A percentile compares a stretch with the other conserved stretches of the same genome.
Evolutionary conservation across 2,329 filamentous ascomycete species (phyloP).

Genomic region (Beauveria sp.): DNA sequence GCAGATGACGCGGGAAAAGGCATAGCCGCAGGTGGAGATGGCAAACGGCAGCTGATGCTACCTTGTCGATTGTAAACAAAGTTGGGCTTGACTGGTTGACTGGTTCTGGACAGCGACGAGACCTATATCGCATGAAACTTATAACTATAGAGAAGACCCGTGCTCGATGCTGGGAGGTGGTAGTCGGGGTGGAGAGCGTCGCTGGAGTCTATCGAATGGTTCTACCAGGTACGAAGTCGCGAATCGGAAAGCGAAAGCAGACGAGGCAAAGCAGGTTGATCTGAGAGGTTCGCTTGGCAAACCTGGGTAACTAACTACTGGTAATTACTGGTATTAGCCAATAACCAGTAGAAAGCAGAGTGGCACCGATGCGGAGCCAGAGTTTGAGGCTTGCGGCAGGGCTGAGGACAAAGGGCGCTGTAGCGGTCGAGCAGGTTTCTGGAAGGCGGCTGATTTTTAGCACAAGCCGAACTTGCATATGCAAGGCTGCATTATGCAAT

Average conservation of each 20-base stretch:
- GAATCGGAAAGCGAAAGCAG: not conserved
- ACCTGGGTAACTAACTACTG: too few species aligned
- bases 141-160: not conserved
- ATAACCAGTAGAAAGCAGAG: not conserved
- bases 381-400: not conserved
- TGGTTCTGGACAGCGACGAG: not conserved
- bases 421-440: not conserved
- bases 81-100: not conserved
- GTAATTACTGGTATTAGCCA: not conserved
- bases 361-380: not conserved
- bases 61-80: too few species aligned
- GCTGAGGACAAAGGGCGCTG: not conserved
- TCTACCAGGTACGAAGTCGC: not conserved
- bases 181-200: not conserved
- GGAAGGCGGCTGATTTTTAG: not conserved
- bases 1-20: too few species aligned
- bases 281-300: not conserved
- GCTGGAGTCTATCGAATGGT: not conserved
- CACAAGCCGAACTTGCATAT: too few species aligned
- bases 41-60: too few species aligned
- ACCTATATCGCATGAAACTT: not conserved
- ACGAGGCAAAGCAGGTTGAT: not conserved
- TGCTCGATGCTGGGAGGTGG: not conserved
- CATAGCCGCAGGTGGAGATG: too few species aligned
- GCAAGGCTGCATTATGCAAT: too few species aligned